Conservation (phyloP, 257 asterid species). For the Solanum virginianum region DNA sequence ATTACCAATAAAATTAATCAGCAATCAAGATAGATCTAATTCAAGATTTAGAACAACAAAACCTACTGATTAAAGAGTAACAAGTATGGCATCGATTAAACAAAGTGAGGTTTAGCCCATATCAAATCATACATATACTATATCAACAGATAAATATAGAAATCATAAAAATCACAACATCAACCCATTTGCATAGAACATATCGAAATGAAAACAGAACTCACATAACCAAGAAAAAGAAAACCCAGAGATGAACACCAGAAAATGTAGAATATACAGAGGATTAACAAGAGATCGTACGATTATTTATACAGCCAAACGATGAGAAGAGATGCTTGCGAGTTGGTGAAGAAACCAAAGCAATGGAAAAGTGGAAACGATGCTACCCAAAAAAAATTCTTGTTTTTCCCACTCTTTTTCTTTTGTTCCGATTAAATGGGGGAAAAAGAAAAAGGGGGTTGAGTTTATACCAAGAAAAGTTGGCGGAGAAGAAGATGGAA, state of each 20-base stretch:
- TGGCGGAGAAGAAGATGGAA: constrained; percentile 16
- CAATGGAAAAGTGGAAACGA: background rate
- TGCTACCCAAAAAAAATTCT: background rate
- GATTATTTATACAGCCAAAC: constrained; percentile 1
- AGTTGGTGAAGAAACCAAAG: constrained; percentile 17
- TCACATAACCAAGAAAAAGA: constrained; percentile 6
- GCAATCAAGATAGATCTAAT: background rate
- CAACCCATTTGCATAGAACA: background rate
- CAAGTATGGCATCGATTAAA: background rate
- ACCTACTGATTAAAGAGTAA: background rate
- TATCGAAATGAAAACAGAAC: background rate
- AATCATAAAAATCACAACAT: background rate
- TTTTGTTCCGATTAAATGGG: background rate
- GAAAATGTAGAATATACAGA: background rate
- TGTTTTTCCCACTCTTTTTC: background rate
- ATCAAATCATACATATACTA: background rate
- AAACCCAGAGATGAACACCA: background rate
- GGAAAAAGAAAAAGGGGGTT: background rate
- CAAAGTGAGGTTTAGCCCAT: background rate
- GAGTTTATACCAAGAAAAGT: constrained; percentile 9
- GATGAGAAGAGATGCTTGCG: background rate
- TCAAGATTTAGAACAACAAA: background rate
- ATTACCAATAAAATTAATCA: background rate
- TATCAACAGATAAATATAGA: background rate
- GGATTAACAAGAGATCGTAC: constrained; percentile 6